Conservation (phyloP, 768 basidiomycete genomes). For the Serendipita sp. region DNA sequence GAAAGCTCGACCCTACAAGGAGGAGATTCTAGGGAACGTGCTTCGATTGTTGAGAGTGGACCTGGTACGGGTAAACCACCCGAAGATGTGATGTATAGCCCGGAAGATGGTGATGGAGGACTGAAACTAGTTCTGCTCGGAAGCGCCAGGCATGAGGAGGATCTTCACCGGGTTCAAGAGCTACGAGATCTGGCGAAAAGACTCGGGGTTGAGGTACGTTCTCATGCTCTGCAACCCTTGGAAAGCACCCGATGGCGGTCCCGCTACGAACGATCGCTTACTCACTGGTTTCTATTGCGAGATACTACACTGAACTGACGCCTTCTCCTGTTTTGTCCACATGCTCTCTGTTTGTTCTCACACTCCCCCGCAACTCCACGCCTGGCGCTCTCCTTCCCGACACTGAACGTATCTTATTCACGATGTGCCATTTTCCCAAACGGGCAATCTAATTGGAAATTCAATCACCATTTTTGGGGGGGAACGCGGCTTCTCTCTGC, state of each 20-base stretch:
- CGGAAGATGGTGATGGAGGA: background rate
- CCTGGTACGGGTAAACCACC: background rate
- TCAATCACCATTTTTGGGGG: too few relatives aligned
- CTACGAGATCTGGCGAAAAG: slow-evolving; percentile 43
- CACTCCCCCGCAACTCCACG: background rate
- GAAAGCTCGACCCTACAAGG: slow-evolving; percentile 22
- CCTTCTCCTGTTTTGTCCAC: background rate
- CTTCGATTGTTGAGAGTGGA: background rate
- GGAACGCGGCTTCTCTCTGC: too few relatives aligned
- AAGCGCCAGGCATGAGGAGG: slow-evolving; percentile 63
- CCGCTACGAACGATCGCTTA: background rate
- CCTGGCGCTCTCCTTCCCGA: background rate
- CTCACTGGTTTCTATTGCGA: background rate
- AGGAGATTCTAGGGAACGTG: background rate
- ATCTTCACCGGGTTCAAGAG: slow-evolving; percentile 47
- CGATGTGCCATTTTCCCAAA: background rate
- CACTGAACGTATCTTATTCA: background rate
- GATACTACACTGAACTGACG: background rate
- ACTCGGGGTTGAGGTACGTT: slow-evolving; percentile 45
- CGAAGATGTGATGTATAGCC: background rate
- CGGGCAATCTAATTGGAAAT: too few relatives aligned
- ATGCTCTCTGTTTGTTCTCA: too few relatives aligned
- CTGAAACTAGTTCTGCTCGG: slow-evolving; percentile 54
- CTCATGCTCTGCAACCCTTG: background rate
- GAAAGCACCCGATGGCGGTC: background rate